Evolutionary conservation across 2,329 filamentous ascomycete species (phyloP).

Genomic region (Diaporthe longicolla): DNA sequence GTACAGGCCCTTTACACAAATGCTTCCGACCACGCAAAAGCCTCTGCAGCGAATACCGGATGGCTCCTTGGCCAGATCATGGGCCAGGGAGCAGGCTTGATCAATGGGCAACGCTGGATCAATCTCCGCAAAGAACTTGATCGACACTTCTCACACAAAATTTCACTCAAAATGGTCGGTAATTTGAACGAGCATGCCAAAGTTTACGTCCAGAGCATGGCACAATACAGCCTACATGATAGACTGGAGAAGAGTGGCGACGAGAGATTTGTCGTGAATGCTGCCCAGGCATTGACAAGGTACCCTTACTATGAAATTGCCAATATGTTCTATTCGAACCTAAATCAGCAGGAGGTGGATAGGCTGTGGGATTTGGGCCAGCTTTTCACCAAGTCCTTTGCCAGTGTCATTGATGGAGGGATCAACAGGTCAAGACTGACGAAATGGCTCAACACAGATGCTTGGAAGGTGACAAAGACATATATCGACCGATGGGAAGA

Average conservation of each 20-base stretch:
- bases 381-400: constrained; percentile 14
- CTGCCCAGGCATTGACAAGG: constrained; percentile 4
- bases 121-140: constrained; percentile 20
- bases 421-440: constrained; percentile 15
- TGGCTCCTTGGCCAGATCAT: constrained; percentile 17
- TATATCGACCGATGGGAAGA: constrained; percentile 18
- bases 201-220: background rate
- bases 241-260: background rate
- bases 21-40: constrained; percentile 7
- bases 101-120: constrained; percentile 24
- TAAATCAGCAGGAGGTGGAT: background rate
- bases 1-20: constrained; percentile 10
- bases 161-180: background rate
- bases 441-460: constrained; percentile 1
- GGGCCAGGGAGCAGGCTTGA: constrained; percentile 17
- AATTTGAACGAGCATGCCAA: constrained; percentile 8
- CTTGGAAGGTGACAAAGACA: background rate
- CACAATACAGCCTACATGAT: background rate
- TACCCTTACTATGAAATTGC: constrained; percentile 19
- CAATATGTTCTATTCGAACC: constrained; percentile 9
- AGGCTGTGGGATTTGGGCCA: constrained; percentile 4
- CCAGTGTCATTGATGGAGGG: background rate
- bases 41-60: background rate
- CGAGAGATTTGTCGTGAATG: background rate
- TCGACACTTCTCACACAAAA: background rate